Base-by-base conservation (phyloP, 2,329 filamentous ascomycete species). In the Sporothrix dimorphospora region DNA sequence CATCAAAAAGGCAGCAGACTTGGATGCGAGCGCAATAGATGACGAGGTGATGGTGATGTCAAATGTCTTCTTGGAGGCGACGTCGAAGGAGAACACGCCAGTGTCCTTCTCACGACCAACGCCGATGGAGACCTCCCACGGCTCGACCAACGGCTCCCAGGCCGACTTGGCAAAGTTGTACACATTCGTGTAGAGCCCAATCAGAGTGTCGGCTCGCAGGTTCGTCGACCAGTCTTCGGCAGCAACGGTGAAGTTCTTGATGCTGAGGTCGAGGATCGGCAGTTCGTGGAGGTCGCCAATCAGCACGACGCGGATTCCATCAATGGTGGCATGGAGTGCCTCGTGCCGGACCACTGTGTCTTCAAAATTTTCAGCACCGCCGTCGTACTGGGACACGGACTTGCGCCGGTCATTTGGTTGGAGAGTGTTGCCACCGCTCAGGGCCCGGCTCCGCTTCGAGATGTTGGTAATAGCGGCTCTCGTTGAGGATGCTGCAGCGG, bases 81-180 rank as follows among this genome's bases (percentile, higher is more conserved):
- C 84, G 72, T 98, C 94, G 21, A 99, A 85, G 0, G 93, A 92
- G 73, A 98, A 83, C 69, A 92, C 85, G 49, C 95, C 92, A 0
- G 91, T 92, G 55, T 89, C 87, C 34, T 90, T 86, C 72, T 96
- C 91, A 77, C 91, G 94, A 0, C 92, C 90, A 79, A 98, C 89
- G 74, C 97, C 93, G 76, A 99, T 90, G 1, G 94, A 94, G n/a
- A 98, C 86, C 76, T 95, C 90, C 96, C 96, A 99, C 8, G 97
- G 97, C 80, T 99, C 96, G 34, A 99, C 89, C 45, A 99, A 83
- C 3, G 96, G 96, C 80, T 99, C 96, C 96, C 96, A 99, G 3
- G 94, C 94, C 0, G 96, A 99, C 80, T 99, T 99, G 16, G 96
- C 96, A 82, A 99, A 99, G 81, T 99, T 99, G 85, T 97, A 99